Conservation (phyloP, 1,284 basidiomycete genomes). For the Moesziomyces sp. region DNA sequence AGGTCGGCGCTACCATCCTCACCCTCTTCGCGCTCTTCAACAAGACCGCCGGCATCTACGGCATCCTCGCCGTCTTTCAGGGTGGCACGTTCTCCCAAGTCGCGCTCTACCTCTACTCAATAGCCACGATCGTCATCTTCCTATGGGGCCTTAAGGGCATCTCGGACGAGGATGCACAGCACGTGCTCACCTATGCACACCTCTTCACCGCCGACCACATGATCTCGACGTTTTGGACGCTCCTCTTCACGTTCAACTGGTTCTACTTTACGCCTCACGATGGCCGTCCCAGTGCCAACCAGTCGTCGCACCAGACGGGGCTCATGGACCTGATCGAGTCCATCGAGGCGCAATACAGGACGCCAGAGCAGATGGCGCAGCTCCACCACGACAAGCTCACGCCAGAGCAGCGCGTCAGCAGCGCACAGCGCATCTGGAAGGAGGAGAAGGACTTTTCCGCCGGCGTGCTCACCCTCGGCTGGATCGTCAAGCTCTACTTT, state of each 20-base stretch:
- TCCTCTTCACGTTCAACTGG: constrained; percentile 88
- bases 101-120: constrained; percentile 84
- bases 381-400: constrained; percentile 61
- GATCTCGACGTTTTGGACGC: constrained; percentile 89
- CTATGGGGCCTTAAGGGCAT: constrained; percentile 88
- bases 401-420: constrained; percentile 67
- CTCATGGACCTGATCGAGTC: constrained; percentile 66
- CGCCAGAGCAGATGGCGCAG: constrained; percentile 55
- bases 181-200: constrained; percentile 89
- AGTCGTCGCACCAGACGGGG: constrained; percentile 60
- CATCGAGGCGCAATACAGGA: constrained; percentile 61
- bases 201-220: constrained; percentile 91
- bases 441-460: constrained; percentile 86
- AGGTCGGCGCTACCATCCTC: constrained; percentile 63
- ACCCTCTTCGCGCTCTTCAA: constrained; percentile 77
- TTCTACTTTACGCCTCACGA: constrained; percentile 92
- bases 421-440: constrained; percentile 76
- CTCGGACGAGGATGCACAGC: constrained; percentile 72
- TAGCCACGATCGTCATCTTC: constrained; percentile 81
- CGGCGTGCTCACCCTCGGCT: constrained; percentile 81
- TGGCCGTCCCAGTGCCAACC: constrained; percentile 68
- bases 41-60: constrained; percentile 97
- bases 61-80: constrained; percentile 87
- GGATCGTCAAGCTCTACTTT: constrained; percentile 95
- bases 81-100: constrained; percentile 90